Conservation (phyloP, 768 basidiomycete genomes). For the Agaricus subrufescens region DNA sequence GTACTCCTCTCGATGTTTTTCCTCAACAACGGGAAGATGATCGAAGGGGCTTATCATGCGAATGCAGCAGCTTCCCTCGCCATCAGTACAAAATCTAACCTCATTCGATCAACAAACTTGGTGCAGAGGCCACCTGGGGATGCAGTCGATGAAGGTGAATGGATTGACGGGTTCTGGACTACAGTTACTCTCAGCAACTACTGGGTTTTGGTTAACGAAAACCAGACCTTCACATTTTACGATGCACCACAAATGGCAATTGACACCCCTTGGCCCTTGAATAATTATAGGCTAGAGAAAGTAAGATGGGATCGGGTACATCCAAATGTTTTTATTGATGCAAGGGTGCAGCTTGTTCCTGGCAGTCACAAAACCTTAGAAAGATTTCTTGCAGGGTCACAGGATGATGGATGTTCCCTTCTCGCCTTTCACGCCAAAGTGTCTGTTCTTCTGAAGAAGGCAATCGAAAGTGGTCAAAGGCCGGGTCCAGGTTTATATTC, state of each 20-base stretch:
- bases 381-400: conserved; percentile 21
- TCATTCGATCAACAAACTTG: conserved; percentile 16
- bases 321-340: conserved; percentile 8
- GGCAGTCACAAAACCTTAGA: conserved; percentile 21
- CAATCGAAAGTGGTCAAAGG: conserved; percentile 5
- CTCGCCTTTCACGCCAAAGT: conserved; percentile 24
- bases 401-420: conserved; percentile 20
- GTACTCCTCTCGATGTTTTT: conserved; percentile 52
- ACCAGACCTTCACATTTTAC: conserved; percentile 37
- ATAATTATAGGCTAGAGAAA: conserved; percentile 16
- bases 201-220: conserved; percentile 39
- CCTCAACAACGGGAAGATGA: conserved; percentile 37
- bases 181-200: conserved; percentile 37
- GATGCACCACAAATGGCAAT: conserved; percentile 25
- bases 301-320: conserved; percentile 2
- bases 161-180: conserved; percentile 30
- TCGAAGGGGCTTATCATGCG: conserved; percentile 46
- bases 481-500: conserved; percentile 1
- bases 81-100: conserved; percentile 32
- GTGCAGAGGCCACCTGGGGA: conserved; percentile 8
- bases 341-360: conserved; percentile 7
- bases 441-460: conserved; percentile 19
- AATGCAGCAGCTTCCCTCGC: conserved; percentile 41
- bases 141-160: conserved; percentile 24
- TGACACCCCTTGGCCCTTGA: conserved; percentile 33